Evolutionary conservation across 805 yeast species (phyloP).

Genomic region (Ogataea methanolica): DNA sequence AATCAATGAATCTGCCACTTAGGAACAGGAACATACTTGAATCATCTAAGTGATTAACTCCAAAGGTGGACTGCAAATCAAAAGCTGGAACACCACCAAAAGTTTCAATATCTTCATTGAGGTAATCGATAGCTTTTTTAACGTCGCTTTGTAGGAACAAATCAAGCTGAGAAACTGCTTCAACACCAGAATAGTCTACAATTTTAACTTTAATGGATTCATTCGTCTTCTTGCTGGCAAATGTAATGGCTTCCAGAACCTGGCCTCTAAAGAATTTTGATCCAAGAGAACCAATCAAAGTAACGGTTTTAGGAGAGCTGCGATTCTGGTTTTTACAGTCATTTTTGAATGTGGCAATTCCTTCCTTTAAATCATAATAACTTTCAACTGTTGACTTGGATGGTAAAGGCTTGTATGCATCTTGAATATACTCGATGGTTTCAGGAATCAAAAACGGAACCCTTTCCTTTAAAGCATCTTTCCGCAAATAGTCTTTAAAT

Average conservation of each 20-base stretch:
- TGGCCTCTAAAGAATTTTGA: slow-evolving; percentile 37
- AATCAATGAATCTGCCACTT: slow-evolving; percentile 50
- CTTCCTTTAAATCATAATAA: background rate
- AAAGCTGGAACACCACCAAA: background rate
- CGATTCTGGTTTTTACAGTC: background rate
- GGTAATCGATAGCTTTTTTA: too few relatives aligned
- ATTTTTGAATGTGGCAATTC: background rate
- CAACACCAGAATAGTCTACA: slow-evolving; percentile 7
- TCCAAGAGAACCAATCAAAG: slow-evolving; percentile 58
- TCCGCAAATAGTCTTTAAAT: slow-evolving; percentile 39
- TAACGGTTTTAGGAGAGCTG: slow-evolving; percentile 28
- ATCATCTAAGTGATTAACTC: slow-evolving; percentile 1
- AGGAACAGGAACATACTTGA: slow-evolving; percentile 36
- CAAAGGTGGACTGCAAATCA: slow-evolving; percentile 2
- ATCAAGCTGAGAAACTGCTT: background rate
- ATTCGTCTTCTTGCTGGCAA: background rate
- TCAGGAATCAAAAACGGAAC: slow-evolving; percentile 51
- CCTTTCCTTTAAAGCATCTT: slow-evolving; percentile 39
- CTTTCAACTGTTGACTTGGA: background rate
- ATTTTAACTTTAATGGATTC: slow-evolving; percentile 17
- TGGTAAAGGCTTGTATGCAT: slow-evolving; percentile 12
- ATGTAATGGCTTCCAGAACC: slow-evolving; percentile 33
- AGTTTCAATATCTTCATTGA: background rate
- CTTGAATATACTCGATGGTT: slow-evolving; percentile 24
- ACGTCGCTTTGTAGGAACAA: too few relatives aligned